Evolutionary conservation across 2,329 filamentous ascomycete species (phyloP).

Genomic region (Remersonia thermophila): DNA sequence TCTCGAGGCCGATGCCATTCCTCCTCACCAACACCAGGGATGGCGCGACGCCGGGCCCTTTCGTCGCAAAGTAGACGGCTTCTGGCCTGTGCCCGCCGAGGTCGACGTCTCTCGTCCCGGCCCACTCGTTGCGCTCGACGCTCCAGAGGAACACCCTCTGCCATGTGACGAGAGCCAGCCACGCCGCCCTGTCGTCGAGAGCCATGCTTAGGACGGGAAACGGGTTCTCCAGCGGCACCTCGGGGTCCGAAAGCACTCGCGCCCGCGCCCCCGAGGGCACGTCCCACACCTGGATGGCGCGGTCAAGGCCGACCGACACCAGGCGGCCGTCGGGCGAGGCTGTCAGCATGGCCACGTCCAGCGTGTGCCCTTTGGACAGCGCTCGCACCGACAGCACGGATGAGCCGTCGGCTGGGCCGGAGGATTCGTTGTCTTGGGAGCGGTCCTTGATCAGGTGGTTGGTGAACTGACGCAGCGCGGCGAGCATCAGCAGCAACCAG

Average conservation of each 20-base stretch:
- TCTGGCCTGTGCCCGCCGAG: constrained; percentile 46
- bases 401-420: constrained; percentile 34
- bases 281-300: constrained; percentile 55
- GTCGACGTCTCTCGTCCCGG: constrained; percentile 40
- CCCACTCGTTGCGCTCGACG: constrained; percentile 43
- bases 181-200: constrained; percentile 51
- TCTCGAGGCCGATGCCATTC: constrained; percentile 50
- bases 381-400: constrained; percentile 48
- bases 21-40: constrained; percentile 49
- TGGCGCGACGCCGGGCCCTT: constrained; percentile 25
- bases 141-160: constrained; percentile 51
- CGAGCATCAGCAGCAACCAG: constrained; percentile 49
- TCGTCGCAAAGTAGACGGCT: constrained; percentile 50
- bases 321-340: constrained; percentile 52
- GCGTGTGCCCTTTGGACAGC: constrained; percentile 48
- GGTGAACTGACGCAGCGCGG: constrained; percentile 56
- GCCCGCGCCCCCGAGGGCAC: constrained; percentile 32
- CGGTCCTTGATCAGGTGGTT: constrained; percentile 63
- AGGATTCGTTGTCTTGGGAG: constrained; percentile 31
- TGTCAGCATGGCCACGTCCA: constrained; percentile 56
- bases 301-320: constrained; percentile 58
- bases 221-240: constrained; percentile 25
- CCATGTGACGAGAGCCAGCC: constrained; percentile 54
- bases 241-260: constrained; percentile 31
- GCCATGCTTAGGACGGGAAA: constrained; percentile 52